Percentiles rank a stretch among this genome's conserved stretches.
These are phyloP conservation scores for Dittrichia graveolens DNA, from an alignment of 129 eudicot species.

Conservation along the genomic window DNA sequence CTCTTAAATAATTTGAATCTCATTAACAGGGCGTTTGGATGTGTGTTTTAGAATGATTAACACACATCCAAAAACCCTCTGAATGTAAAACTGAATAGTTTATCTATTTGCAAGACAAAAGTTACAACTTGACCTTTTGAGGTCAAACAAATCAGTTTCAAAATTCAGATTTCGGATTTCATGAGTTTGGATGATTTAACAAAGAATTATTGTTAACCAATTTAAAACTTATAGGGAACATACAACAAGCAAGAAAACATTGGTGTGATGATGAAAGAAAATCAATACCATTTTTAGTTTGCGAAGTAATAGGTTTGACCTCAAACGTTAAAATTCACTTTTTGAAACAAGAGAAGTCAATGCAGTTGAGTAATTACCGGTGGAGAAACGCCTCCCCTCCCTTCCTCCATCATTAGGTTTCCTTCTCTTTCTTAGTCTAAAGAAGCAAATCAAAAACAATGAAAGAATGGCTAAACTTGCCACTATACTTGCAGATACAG, in stretches of 20 bases:
- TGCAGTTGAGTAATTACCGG: constrained; percentile 26
- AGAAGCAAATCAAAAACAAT: constrained; percentile 33
- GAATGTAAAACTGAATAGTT: neutral
- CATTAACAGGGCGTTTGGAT: neutral
- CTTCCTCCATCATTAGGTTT: constrained; percentile 19
- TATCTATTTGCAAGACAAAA: neutral
- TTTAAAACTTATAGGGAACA: neutral
- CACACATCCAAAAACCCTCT: neutral
- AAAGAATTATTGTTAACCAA: neutral
- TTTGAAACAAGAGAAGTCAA: neutral
- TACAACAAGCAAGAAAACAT: neutral
- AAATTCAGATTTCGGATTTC: neutral
- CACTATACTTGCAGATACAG: constrained; percentile 33
- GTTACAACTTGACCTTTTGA: neutral
- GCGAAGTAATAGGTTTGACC: neutral
- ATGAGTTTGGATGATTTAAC: constrained; percentile 5
- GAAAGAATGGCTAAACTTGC: constrained; percentile 33
- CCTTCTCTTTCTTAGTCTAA: constrained; percentile 25
- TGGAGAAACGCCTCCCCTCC: constrained; percentile 19
- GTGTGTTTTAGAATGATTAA: neutral
- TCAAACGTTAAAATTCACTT: constrained; percentile 1
- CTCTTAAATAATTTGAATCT: neutral
- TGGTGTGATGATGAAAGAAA: neutral
- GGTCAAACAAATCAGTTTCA: constrained; percentile 13
- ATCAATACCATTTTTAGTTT: neutral